Percentiles rank a stretch among this genome's conserved stretches.
These are phyloP conservation scores for Wallacemonas sp. DNA, from an alignment of 208 protist genomes.

Conservation along the genomic window DNA sequence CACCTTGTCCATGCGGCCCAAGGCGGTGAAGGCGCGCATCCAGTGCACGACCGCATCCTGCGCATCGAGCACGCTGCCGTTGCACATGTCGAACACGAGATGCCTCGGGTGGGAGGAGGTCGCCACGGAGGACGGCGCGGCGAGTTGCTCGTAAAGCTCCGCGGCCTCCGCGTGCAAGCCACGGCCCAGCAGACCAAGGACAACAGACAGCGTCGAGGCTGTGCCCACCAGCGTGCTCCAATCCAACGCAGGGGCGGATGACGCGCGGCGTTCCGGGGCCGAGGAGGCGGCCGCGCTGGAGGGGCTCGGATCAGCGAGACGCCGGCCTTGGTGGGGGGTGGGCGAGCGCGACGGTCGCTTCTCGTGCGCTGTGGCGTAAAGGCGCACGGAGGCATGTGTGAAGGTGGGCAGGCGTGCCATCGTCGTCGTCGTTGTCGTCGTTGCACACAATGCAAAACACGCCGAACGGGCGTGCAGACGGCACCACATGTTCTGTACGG, in stretches of 20 bases:
- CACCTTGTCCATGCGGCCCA: conserved; percentile 70
- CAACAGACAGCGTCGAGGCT: conserved; percentile 4
- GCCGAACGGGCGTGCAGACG: no score
- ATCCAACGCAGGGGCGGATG: neutral
- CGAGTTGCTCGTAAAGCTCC: conserved; percentile 7
- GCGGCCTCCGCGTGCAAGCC: conserved; percentile 1
- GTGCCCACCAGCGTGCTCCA: neutral
- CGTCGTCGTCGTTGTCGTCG: neutral
- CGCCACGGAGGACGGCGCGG: neutral
- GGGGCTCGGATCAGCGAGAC: neutral
- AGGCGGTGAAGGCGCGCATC: conserved; percentile 65
- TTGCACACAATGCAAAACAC: neutral
- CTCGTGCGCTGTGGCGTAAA: neutral
- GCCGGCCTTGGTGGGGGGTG: neutral
- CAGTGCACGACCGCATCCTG: conserved; percentile 51
- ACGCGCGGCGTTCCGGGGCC: neutral
- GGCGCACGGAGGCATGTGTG: neutral
- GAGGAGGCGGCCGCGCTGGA: neutral
- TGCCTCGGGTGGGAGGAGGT: conserved; percentile 10
- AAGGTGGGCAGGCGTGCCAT: neutral
- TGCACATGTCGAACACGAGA: conserved; percentile 47
- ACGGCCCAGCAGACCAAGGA: neutral
- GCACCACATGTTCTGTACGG: no score
- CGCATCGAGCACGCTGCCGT: conserved; percentile 32
- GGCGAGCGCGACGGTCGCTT: neutral